Evolutionary conservation across 2,329 filamentous ascomycete species (phyloP), one percentile per base, ranked within the genome.

Genomic region (Torrubiella hemipterigena): DNA sequence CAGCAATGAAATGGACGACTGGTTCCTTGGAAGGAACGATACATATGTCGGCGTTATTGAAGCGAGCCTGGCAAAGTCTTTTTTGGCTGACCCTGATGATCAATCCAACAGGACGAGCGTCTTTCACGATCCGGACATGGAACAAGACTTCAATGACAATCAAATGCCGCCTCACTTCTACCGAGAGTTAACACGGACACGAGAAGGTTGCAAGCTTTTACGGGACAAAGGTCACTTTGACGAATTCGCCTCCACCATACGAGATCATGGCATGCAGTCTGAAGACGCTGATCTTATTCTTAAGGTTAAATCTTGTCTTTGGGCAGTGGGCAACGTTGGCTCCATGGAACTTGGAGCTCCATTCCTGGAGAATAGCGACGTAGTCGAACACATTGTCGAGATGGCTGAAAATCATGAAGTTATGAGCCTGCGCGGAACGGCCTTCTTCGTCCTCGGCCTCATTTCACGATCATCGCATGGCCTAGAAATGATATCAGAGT

Each of bases 1-100:
- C 54, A 95, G 87, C 38, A 91, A 93, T 50, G 93, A 98, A 54
- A 98, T 98, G 91, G 91, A 98, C 44, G 93, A 98, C 57, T 98
- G 91, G 91, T 98, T 96, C 50, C 67, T 98, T 18, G 91, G 91
- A 11, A 77, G 91, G 27, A 98, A 98, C 49, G 89, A 98, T 52
- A 80, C 77, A n/a, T 98, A 98, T 43, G 91, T 98, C 30, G 73
- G 77, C 22, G 72, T 96, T 24, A 89, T 98, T 24, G 91, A 98
- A 55, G 91, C 93, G n/a, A 93, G 87, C 33, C 67, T 98, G 31
- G 85, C 87, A 19, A 78, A 85, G 37, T 81, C 87, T 1, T 87
- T 94, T 42, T 66, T 76, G n/a, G 69, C 79, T 24, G 73, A 71
- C 32, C 58, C 68, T 5, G 72, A 76, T 17, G 68, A 73, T 23